Percentiles rank a stretch among this genome's conserved stretches.
Conservation (phyloP, 116 monocot genomes). For the Iris pallida region DNA sequence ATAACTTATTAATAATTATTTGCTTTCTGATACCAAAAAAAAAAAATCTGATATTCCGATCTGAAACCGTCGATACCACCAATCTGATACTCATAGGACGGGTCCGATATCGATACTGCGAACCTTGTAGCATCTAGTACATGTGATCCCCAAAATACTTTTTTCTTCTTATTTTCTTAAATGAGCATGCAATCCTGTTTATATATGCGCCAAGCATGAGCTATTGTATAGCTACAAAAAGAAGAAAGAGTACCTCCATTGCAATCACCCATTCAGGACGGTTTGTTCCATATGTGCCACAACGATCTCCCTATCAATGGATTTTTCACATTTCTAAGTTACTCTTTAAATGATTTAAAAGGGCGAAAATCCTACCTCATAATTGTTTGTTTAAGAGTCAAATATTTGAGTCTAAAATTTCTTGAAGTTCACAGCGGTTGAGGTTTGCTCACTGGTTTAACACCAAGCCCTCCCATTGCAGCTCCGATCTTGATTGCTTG, state of each 20-base stretch:
- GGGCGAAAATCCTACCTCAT: background rate
- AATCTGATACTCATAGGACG: too few relatives aligned
- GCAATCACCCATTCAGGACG: constrained; percentile 87
- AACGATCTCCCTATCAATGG: constrained; percentile 64
- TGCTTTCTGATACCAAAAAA: too few relatives aligned
- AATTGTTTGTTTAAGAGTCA: background rate
- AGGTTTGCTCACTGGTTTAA: constrained; percentile 49
- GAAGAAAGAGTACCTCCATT: constrained; percentile 61
- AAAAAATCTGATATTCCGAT: too few relatives aligned
- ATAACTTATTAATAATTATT: too few relatives aligned
- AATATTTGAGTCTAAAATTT: background rate
- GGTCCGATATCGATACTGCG: background rate
- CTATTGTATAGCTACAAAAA: background rate
- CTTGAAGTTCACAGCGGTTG: background rate
- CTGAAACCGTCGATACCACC: too few relatives aligned
- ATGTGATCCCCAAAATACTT: background rate
- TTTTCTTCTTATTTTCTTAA: background rate
- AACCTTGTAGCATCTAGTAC: background rate
- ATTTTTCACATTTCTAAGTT: background rate
- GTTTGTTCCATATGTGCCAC: constrained; percentile 94
- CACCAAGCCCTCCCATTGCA: constrained; percentile 42
- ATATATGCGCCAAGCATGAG: too few relatives aligned
- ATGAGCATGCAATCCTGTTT: background rate
- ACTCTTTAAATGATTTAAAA: constrained; percentile 3
- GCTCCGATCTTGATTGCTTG: constrained; percentile 56